A percentile compares a stretch with the other conserved stretches of the same genome.
phyloP scores from a whole-genome alignment of 768 basidiomycete genomes.

The Auriscalpium microsporum region DNA sequence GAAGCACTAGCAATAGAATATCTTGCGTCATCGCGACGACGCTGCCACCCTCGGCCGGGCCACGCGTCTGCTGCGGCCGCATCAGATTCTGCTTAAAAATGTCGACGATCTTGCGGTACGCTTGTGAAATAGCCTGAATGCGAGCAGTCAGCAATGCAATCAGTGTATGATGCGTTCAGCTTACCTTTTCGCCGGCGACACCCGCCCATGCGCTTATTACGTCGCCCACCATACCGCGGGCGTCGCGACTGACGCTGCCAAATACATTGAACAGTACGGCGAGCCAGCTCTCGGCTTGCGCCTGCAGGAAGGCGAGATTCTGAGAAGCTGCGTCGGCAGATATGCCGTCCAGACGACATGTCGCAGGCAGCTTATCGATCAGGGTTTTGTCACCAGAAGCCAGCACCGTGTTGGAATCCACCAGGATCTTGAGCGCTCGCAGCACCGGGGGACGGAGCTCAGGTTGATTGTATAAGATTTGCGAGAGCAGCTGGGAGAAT shows the following conservation, averaged over 20 bases:
- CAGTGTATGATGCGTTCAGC: slow-evolving; percentile 7
- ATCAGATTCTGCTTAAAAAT: slow-evolving; percentile 61
- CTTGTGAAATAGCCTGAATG: slow-evolving; percentile 63
- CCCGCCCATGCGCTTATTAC: slow-evolving; percentile 82
- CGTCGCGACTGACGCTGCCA: slow-evolving; percentile 69
- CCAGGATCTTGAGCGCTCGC: slow-evolving; percentile 68
- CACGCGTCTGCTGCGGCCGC: slow-evolving; percentile 27
- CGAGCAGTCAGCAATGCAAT: not conserved
- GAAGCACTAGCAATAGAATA: slow-evolving; percentile 76
- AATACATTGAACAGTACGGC: slow-evolving; percentile 97
- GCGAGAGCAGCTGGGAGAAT: slow-evolving; percentile 87
- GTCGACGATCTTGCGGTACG: slow-evolving; percentile 68
- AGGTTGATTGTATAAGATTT: slow-evolving; percentile 85
- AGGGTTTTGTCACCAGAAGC: slow-evolving; percentile 29
- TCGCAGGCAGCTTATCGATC: slow-evolving; percentile 20
- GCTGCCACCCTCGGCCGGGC: slow-evolving; percentile 31
- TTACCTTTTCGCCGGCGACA: slow-evolving; percentile 65
- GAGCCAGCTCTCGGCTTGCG: slow-evolving; percentile 86
- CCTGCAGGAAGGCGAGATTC: slow-evolving; percentile 65
- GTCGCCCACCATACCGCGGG: slow-evolving; percentile 71
- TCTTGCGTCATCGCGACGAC: slow-evolving; percentile 67
- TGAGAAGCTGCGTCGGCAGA: slow-evolving; percentile 50
- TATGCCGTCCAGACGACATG: slow-evolving; percentile 27
- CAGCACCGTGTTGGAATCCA: slow-evolving; percentile 67
- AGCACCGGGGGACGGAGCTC: slow-evolving; percentile 77